Base-by-base conservation (phyloP, 139 green algal species). In the Volvox reticuliferus region DNA sequence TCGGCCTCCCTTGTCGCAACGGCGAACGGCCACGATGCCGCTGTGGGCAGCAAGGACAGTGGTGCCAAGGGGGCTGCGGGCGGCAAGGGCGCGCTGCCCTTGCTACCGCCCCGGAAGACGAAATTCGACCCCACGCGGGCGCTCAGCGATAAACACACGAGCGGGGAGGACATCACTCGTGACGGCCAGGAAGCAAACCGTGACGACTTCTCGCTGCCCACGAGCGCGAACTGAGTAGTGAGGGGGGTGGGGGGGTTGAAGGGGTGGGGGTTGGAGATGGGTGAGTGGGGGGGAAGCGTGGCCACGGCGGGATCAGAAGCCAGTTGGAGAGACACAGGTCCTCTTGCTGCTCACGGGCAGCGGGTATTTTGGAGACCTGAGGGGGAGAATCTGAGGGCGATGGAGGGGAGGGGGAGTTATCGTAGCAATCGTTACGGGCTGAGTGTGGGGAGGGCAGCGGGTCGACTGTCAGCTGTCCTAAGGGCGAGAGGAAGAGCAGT, bases 71-170 rank as follows among this genome's bases (percentile, higher is more conserved):
- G 80, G 62, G 9, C 16, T 28, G 36, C 17, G 44, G 81, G 22
- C 71, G 63, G 55, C 71, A 71, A 79, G 19, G 65, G 37, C 69
- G 68, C 67, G 28, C 36, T 79, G 79, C 69, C 87, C 19, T 12
- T 65, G 67, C 79, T 89, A 76, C 84, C 83, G 30, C 33, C 89
- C 0, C 89, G 92, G 2, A 69, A 83, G 62, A 30, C 73, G 17
- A 88, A 84, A 55, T 94, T 94, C 77, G 92, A 94, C 62, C 90
- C 92, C 13, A 88, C 91, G 1, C 55, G 36, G 55, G 85, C 79
- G 69, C 82, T 93, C 16, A 88, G 69, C 33, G 84, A 86, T 13
- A 61, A 81, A 50, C 69, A 87, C n/a, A 68, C 81, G n/a, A 21
- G 21, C 35, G 91, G 91, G 12, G 91, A 87, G 86, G 91, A 93